These are phyloP conservation scores for Nigrospora sphaerica DNA, from an alignment of 2,329 filamentous ascomycete genomes.

Conservation along the genomic window DNA sequence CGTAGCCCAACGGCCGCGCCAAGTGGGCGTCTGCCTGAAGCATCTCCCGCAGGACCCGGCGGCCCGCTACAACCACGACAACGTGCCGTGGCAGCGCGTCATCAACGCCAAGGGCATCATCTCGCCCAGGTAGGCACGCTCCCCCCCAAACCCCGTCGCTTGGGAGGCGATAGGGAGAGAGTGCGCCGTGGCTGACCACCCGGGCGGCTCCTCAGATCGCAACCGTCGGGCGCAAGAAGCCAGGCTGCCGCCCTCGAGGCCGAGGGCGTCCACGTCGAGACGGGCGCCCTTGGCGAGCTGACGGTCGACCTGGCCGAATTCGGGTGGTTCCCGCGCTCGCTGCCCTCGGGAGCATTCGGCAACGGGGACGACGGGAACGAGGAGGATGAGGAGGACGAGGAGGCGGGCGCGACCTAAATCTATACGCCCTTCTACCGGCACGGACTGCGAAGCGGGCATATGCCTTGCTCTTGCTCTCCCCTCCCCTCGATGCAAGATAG, in stretches of 20 bases:
- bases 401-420: background rate
- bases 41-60: slow-evolving; percentile 58
- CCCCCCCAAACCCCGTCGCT: too few relatives aligned
- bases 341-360: slow-evolving; percentile 35
- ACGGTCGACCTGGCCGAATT: slow-evolving; percentile 42
- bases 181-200: background rate
- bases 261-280: slow-evolving; percentile 46
- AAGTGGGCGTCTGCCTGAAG: slow-evolving; percentile 87
- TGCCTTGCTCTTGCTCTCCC: too few relatives aligned
- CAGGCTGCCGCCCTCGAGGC: slow-evolving; percentile 42
- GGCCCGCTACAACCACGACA: slow-evolving; percentile 59
- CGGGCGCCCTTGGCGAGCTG: slow-evolving; percentile 42
- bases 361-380: slow-evolving; percentile 20
- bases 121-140: slow-evolving; percentile 59
- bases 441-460: too few relatives aligned
- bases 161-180: too few relatives aligned
- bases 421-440: too few relatives aligned
- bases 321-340: slow-evolving; percentile 47
- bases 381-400: background rate
- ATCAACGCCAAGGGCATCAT: slow-evolving; percentile 83
- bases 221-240: slow-evolving; percentile 37
- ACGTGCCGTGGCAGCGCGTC: slow-evolving; percentile 91
- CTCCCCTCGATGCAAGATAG: too few relatives aligned
- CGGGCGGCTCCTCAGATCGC: slow-evolving; percentile 37
- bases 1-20: slow-evolving; percentile 65